Conservation (phyloP, 768 basidiomycete species). For the Psilocybe sp. region DNA sequence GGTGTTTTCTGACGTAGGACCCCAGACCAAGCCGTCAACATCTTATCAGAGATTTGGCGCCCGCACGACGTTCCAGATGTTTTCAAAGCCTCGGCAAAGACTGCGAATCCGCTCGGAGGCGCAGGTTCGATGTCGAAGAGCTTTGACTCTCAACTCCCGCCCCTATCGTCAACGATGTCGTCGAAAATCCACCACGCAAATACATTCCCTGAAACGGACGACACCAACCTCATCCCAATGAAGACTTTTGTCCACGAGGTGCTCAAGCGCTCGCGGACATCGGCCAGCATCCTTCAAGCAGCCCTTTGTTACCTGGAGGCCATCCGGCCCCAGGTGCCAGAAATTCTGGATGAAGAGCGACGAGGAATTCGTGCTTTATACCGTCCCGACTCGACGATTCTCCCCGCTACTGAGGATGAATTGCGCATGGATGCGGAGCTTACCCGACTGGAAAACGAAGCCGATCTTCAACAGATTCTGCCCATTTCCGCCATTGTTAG, state of each 20-base stretch:
- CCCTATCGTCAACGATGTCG: slow-evolving; percentile 13
- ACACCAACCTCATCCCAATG: slow-evolving; percentile 52
- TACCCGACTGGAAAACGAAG: slow-evolving; percentile 13
- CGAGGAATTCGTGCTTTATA: slow-evolving; percentile 36
- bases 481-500: background rate
- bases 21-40: slow-evolving; percentile 77
- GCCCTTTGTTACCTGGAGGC: slow-evolving; percentile 88
- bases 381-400: slow-evolving; percentile 43
- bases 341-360: slow-evolving; percentile 52
- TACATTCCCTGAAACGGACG: slow-evolving; percentile 19
- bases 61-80: slow-evolving; percentile 68
- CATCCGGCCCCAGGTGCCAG: slow-evolving; percentile 67
- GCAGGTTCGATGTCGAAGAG: slow-evolving; percentile 1
- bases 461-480: background rate
- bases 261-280: slow-evolving; percentile 80
- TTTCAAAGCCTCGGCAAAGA: slow-evolving; percentile 26
- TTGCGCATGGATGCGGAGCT: slow-evolving; percentile 37
- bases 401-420: slow-evolving; percentile 40
- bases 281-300: slow-evolving; percentile 80
- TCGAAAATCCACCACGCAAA: slow-evolving; percentile 4
- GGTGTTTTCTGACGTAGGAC: slow-evolving; percentile 1
- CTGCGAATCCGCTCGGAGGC: slow-evolving; percentile 3
- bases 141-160: slow-evolving; percentile 3
- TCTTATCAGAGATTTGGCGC: slow-evolving; percentile 77
- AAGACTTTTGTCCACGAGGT: slow-evolving; percentile 87